Evolutionary conservation across 192 early-diverging fungal genomes (phyloP).

Genomic region (Umbelopsis sp.): DNA sequence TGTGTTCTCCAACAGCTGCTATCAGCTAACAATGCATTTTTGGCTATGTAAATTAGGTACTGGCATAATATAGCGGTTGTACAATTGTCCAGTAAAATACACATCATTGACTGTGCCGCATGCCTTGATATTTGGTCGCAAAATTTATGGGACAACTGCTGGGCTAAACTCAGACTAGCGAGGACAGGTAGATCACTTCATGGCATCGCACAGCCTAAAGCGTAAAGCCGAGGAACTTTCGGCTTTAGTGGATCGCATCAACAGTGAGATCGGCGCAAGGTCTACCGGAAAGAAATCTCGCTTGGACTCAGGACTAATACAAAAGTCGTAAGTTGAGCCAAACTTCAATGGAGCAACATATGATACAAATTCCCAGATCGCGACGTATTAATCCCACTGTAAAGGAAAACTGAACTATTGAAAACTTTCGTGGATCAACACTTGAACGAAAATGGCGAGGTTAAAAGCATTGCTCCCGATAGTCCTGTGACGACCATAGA

Average conservation of each 20-base stretch:
- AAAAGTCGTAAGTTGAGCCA: not conserved
- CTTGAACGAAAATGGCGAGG: not conserved
- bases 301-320: not conserved
- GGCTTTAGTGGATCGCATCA: slow-evolving; percentile 8
- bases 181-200: not conserved
- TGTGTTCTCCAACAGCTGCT: too few relatives aligned
- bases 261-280: not conserved
- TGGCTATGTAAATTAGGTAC: too few relatives aligned
- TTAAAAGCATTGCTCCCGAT: not conserved
- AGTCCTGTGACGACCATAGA: not conserved
- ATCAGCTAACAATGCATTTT: too few relatives aligned
- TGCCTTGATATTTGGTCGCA: not conserved
- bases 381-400: not conserved
- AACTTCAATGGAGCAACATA: not conserved
- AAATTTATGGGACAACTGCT: not conserved
- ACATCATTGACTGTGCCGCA: not conserved
- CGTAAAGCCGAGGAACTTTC: slow-evolving; percentile 14
- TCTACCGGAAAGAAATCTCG: not conserved
- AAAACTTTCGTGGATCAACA: not conserved
- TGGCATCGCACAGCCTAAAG: slow-evolving; percentile 16
- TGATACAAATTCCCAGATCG: not conserved
- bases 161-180: not conserved
- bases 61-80: too few relatives aligned
- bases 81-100: too few relatives aligned
- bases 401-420: not conserved